Evolutionary conservation across 2,329 filamentous ascomycete species (phyloP), one percentile per base, ranked within the genome.

Genomic region (Ceratocystis diversiconidia): DNA sequence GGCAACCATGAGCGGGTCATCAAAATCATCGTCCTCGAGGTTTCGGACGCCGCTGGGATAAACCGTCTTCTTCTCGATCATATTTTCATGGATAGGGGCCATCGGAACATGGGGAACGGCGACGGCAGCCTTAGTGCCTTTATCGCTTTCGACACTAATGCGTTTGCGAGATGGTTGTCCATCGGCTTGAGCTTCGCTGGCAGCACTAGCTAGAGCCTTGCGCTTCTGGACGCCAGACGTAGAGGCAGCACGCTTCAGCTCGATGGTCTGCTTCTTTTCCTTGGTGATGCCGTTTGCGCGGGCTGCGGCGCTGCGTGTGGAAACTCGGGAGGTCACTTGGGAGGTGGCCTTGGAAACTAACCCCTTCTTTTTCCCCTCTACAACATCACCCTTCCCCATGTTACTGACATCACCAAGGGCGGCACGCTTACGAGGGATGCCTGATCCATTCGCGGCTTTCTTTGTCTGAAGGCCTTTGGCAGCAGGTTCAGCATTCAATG

Each of bases 391-490:
- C 76, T 96, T 97, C 71, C 85, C 85, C 69, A 95, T 88, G 78
- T 99, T 99, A 83, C 91, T 97, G 71, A 96, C 88, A 79, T 99
- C 94, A 67, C 89, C 91, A 46, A 99, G 82, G 61, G 90, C 92
- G 71, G 88, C 84, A 73, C 94, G 90, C 79, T 89, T 94, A 73
- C 88, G 83, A 66, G 75, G 75, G 61, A 71, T 80, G 61, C 80
- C 75, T 71, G 79, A 77, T 70, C 76, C 79, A 61, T 78, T 75
- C 32, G 80, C 76, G 17, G 85, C 77, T 75, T 86, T 90, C 78
- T 91, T 92, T 62, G 85, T 80, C 75, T 88, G 86, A 63, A 90
- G 76, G 32, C 84, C 79, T 73, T 84, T 84, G 64, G 79, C 43
- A 6, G 52, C 72, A 41, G 81, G 75, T 71, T 87, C 87, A 70